Evolutionary conservation across 2,329 filamentous ascomycete species (phyloP).

Genomic region (Hypoxylon sp.): DNA sequence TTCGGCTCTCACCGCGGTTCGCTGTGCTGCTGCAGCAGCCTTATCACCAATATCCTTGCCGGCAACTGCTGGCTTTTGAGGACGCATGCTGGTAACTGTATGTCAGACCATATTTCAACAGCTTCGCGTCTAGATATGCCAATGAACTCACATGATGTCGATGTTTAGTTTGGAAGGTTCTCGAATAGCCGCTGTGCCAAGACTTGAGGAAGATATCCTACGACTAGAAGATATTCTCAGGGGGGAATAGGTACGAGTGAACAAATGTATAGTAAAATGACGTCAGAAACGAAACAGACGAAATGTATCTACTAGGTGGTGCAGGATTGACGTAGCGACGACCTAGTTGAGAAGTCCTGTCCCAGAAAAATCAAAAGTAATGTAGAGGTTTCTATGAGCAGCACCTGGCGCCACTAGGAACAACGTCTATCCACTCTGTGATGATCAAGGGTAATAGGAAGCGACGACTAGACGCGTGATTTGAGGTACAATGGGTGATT

Average conservation of each 20-base stretch:
- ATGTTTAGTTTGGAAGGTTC: not conserved
- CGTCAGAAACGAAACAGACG: not conserved
- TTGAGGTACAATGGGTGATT: not conserved
- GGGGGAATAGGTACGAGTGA: not conserved
- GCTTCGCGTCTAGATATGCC: not conserved
- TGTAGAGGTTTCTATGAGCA: not conserved
- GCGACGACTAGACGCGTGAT: not conserved
- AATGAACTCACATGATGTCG: not conserved
- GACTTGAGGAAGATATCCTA: not conserved
- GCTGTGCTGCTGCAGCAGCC: not conserved
- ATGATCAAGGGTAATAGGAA: not conserved
- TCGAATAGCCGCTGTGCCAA: not conserved
- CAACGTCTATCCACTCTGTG: not conserved
- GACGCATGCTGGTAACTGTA: not conserved
- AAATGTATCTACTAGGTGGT: not conserved
- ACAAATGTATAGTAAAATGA: not conserved
- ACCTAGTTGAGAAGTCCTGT: not conserved
- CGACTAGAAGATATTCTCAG: not conserved
- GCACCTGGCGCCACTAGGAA: not conserved
- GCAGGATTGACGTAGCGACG: not conserved
- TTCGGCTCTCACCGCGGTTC: not conserved
- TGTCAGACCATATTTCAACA: not conserved
- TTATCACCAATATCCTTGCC: not conserved
- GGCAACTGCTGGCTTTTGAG: not conserved
- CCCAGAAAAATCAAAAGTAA: not conserved